Evolutionary conservation across 805 yeast species (phyloP), one percentile per base, ranked within the genome.

Genomic region (Metschnikowia sp.): DNA sequence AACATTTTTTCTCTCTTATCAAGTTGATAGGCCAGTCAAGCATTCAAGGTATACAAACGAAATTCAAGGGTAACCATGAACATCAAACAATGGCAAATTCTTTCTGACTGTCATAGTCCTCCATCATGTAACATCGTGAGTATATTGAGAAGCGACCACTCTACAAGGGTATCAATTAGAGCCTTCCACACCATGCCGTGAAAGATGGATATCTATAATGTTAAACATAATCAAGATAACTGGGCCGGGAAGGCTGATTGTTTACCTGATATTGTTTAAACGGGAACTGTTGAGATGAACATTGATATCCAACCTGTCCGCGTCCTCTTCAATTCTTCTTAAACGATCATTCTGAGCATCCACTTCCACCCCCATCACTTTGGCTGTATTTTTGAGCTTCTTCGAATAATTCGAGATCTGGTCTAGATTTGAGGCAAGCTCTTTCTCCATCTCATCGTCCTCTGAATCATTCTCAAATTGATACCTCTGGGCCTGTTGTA

Each of bases 381-480:
- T 62, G 2, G 97, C 97, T 45, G 88, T 74, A 52, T 75, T 78
- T 62, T 82, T 84, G 66, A 92, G 77, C 50, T 90, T 81, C 45
- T 76, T 76, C 31, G 96, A 80, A 49, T 84, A 79, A 36, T 75
- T 76, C 10, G 79, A 77, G 41, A 94, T 86, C 63, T 85, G 88
- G 58, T 87, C 91, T 65, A 92, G 72, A 60, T 94, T 94, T 53
- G 78, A 70, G 45, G 90, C 91, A 56, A 90, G 81, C 65, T 91
- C 96, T 52, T 84, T 79, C 62, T 92, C 98, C 80, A 89, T 80
- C 56, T 84, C 94, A 58, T 90, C 96, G 65, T 94, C 98, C 63
- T 92, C 97, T 42, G 83, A 82, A 66, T 92, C 97, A 41, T 86
- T 86, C 61, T 89, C 97, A 57, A 88, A 87, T 58, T 87, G 88